phyloP scores from a whole-genome alignment of 2,329 filamentous ascomycete species.

The Ascochyta lentis region DNA sequence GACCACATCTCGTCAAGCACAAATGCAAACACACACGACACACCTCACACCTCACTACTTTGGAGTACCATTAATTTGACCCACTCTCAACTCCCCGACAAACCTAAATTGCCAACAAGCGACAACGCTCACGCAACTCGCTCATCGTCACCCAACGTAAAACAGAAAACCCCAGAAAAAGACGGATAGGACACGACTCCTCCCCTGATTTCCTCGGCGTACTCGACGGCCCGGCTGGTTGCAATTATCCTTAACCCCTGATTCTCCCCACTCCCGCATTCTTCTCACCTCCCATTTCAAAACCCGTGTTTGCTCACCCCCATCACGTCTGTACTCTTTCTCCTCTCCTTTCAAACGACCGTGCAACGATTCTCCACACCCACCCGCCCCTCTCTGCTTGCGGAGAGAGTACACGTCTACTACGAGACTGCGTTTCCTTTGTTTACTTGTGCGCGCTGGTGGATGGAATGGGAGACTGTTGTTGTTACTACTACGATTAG shows the following conservation, averaged over 20 bases:
- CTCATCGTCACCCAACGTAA: slow-evolving; percentile 31
- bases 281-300: slow-evolving; percentile 18
- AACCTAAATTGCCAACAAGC: slow-evolving; percentile 25
- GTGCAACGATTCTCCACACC: slow-evolving; percentile 20
- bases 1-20: slow-evolving; percentile 16
- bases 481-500: slow-evolving; percentile 14
- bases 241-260: slow-evolving; percentile 24
- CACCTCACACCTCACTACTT: slow-evolving; percentile 20
- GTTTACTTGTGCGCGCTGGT: slow-evolving; percentile 27
- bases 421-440: slow-evolving; percentile 45
- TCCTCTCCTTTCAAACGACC: slow-evolving; percentile 15
- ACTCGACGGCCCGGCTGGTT: slow-evolving; percentile 31
- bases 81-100: slow-evolving; percentile 23
- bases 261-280: slow-evolving; percentile 20
- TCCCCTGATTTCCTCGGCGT: slow-evolving; percentile 37
- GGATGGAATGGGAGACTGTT: slow-evolving; percentile 21
- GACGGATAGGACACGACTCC: slow-evolving; percentile 39
- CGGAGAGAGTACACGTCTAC: slow-evolving; percentile 43
- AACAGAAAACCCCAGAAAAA: slow-evolving; percentile 42
- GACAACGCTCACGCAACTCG: slow-evolving; percentile 28
- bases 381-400: slow-evolving; percentile 31
- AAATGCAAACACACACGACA: slow-evolving; percentile 23
- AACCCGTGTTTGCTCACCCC: slow-evolving; percentile 38
- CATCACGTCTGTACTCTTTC: slow-evolving; percentile 26
- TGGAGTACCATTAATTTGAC: slow-evolving; percentile 24